Evolutionary conservation across 140 eudicot genomes (phyloP).

Genomic region (Stevia rebaudiana): DNA sequence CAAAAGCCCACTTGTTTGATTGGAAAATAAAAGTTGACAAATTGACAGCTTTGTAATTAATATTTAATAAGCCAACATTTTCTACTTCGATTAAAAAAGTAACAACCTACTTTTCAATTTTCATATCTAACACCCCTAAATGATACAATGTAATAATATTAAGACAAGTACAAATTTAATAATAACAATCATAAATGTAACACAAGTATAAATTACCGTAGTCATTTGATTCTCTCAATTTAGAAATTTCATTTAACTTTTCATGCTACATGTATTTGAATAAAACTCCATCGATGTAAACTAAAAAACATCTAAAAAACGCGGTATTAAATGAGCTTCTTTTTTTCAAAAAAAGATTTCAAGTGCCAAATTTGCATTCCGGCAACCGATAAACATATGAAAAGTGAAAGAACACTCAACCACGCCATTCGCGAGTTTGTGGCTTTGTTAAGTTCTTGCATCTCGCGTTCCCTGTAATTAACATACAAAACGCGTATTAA

Average conservation of each 20-base stretch:
- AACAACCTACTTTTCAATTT: neutral
- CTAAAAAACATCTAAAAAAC: too few relatives aligned
- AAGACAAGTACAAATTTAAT: too few relatives aligned
- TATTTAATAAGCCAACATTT: neutral
- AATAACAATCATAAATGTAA: neutral
- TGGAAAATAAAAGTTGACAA: slow-evolving; percentile 19
- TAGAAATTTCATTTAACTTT: neutral
- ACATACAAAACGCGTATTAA: neutral
- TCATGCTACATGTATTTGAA: slow-evolving; percentile 21
- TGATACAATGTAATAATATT: neutral
- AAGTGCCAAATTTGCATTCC: slow-evolving; percentile 87
- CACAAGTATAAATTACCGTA: neutral
- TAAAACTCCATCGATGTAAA: neutral
- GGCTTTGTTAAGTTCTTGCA: slow-evolving; percentile 69
- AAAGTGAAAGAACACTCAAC: slow-evolving; percentile 68
- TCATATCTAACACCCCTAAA: too few relatives aligned
- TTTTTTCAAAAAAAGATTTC: slow-evolving; percentile 90
- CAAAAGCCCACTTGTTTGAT: slow-evolving; percentile 10
- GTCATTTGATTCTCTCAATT: slow-evolving; percentile 7
- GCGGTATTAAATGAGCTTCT: slow-evolving; percentile 60
- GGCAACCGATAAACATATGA: slow-evolving; percentile 71
- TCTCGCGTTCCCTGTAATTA: slow-evolving; percentile 77
- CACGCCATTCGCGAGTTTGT: slow-evolving; percentile 89
- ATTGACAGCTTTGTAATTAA: slow-evolving; percentile 19
- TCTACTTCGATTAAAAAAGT: neutral